These are phyloP conservation scores for Talaromyces sp. DNA, from an alignment of 2,329 filamentous ascomycete species.

Conservation along the genomic window DNA sequence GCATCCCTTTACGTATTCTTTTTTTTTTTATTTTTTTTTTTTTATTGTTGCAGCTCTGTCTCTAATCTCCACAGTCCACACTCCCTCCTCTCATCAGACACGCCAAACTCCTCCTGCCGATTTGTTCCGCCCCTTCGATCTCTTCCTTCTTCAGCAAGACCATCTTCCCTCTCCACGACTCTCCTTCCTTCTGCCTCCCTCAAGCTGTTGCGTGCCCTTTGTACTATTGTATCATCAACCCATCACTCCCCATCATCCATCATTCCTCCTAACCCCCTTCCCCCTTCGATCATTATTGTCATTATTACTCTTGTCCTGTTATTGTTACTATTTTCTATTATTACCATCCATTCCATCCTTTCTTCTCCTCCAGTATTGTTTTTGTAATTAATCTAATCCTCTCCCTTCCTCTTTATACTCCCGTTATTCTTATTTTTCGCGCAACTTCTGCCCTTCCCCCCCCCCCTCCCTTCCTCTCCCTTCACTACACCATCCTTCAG, in stretches of 20 bases:
- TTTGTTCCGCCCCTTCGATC: slow-evolving; percentile 18
- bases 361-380: slow-evolving; percentile 13
- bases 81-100: background rate
- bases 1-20: slow-evolving; percentile 18
- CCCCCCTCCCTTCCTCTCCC: no score
- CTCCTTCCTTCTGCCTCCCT: background rate
- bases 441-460: background rate
- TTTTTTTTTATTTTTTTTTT: background rate
- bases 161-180: slow-evolving; percentile 14
- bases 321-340: slow-evolving; percentile 11
- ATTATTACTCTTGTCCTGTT: slow-evolving; percentile 16
- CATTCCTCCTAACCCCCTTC: no score
- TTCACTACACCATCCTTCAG: slow-evolving; percentile 17
- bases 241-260: slow-evolving; percentile 17
- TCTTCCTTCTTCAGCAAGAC: slow-evolving; percentile 9
- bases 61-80: slow-evolving; percentile 16
- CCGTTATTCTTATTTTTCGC: slow-evolving; percentile 8
- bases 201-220: slow-evolving; percentile 15
- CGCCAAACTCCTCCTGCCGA: slow-evolving; percentile 12
- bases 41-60: slow-evolving; percentile 14
- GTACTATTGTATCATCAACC: slow-evolving; percentile 17
- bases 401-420: slow-evolving; percentile 13
- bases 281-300: slow-evolving; percentile 18
- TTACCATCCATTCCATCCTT: slow-evolving; percentile 20
- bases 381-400: slow-evolving; percentile 18